Evolutionary conservation across 768 basidiomycete genomes (phyloP).

Genomic region (Dacryopinax spathularia): DNA sequence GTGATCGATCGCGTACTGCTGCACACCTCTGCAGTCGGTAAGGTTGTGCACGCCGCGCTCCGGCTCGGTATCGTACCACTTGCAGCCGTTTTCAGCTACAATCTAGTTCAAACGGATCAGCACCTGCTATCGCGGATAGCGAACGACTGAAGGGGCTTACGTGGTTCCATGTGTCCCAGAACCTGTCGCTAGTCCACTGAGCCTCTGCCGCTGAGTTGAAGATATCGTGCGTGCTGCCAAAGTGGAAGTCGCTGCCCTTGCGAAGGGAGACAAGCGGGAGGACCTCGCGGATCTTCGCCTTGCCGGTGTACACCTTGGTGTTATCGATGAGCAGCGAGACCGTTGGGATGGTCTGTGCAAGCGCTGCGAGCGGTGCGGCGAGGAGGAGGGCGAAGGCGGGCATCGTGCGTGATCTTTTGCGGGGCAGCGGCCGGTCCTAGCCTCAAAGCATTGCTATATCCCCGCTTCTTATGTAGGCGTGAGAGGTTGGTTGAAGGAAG

Average conservation of each 20-base stretch:
- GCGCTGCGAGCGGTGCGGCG: background rate
- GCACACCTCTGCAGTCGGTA: background rate
- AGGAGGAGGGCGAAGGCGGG: background rate
- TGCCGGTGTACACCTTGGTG: background rate
- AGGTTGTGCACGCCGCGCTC: background rate
- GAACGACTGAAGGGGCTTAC: too few species aligned
- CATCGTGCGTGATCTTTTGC: background rate
- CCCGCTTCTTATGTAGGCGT: background rate
- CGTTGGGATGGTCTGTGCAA: background rate
- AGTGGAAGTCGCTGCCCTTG: background rate
- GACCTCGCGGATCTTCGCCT: background rate
- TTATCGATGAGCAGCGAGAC: background rate
- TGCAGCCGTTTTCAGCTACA: background rate
- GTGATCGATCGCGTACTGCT: background rate
- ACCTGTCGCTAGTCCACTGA: background rate
- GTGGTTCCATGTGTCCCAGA: background rate
- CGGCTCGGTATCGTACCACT: conserved; percentile 2
- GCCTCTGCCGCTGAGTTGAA: background rate
- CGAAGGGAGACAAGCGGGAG: background rate
- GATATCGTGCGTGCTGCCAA: background rate
- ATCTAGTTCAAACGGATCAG: too few species aligned
- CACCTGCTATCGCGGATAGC: too few species aligned
- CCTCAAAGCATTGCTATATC: background rate
- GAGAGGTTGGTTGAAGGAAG: background rate
- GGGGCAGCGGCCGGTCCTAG: background rate